phyloP scores from a whole-genome alignment of 805 yeast species.

The Kluyveromyces siamensis region DNA sequence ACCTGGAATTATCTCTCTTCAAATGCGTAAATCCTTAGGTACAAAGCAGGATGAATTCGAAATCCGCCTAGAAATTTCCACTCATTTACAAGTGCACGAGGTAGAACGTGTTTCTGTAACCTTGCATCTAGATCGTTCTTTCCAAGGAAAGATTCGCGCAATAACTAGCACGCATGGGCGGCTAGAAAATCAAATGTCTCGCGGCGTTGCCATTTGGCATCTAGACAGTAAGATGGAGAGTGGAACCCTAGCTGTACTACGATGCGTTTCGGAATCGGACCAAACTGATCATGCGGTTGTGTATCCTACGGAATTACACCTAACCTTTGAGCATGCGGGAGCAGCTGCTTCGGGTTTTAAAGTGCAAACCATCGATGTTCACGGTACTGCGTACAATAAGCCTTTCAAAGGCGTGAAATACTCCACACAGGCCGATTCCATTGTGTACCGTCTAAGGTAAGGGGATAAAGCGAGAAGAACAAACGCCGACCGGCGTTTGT shows the following conservation, averaged over 20 bases:
- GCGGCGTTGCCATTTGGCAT: background rate
- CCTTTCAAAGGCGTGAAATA: slow-evolving; percentile 93
- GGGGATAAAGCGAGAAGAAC: background rate
- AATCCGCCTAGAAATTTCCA: slow-evolving; percentile 23
- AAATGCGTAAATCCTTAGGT: slow-evolving; percentile 28
- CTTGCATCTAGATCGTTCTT: slow-evolving; percentile 21
- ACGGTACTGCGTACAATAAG: slow-evolving; percentile 34
- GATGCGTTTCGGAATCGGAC: background rate
- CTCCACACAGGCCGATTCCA: slow-evolving; percentile 51
- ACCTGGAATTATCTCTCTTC: slow-evolving; percentile 23
- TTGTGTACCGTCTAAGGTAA: slow-evolving; percentile 13
- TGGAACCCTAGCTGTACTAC: slow-evolving; percentile 2
- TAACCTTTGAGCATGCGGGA: slow-evolving; percentile 52
- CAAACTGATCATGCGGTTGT: background rate
- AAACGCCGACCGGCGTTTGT: background rate
- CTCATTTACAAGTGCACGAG: slow-evolving; percentile 36
- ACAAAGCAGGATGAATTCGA: slow-evolving; percentile 33
- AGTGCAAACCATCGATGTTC: slow-evolving; percentile 54
- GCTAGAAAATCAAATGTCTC: slow-evolving; percentile 39
- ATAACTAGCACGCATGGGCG: slow-evolving; percentile 72
- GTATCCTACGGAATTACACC: background rate
- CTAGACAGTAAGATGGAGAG: slow-evolving; percentile 1
- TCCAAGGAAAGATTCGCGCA: slow-evolving; percentile 38
- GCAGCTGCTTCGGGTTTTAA: slow-evolving; percentile 66
- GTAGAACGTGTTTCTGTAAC: slow-evolving; percentile 41